Base-by-base conservation (phyloP, 805 yeast species). In the Yarrowia deformans region DNA sequence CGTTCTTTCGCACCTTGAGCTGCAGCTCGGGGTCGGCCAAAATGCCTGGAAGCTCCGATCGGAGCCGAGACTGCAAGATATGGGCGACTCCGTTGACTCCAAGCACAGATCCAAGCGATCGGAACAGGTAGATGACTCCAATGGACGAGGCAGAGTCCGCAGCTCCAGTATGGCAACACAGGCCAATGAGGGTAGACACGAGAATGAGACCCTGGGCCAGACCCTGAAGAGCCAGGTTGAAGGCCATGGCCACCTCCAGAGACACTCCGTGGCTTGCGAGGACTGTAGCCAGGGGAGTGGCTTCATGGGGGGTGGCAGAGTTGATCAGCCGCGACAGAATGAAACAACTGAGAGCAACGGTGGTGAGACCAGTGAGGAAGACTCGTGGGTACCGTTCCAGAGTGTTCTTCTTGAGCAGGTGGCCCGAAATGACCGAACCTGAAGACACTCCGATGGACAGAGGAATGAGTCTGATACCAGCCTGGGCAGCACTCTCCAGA, bases 1-100 rank as follows among this genome's bases (percentile, higher is more conserved):
- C 68, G 39, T 63, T 63, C 46, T 63, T 63, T 37, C 55, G 37
- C 8, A 63, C 56, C 68, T 48, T 48, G 46, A 48, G 56, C 18
- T 63, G 68, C 35, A 48, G 37, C 23, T 63, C 68, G 16, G 68
- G 55, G 39, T 63, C 68, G 8, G 68, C 4, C 16, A 63, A 16
- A 32, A 63, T 63, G 4, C 39, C n/a, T 10, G 68, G 68, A 16
- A 63, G 68, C 37, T 63, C 68, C 2, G 46, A 3, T 16, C 56
- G 32, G 1, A 63, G 56, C 13, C 56, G 19, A 1, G 48, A 29
- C n/a, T 63, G 68, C 19, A 63, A 32, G 18, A 63, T 49, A 23
- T 63, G 68, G 8, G 68, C 55, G 6, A 63, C 68, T 63, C 55
- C 56, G 39, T 63, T 63, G 35, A 66, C 69, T 35, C 69, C 69